Conservation (phyloP, 805 yeast species). For the Ogataea salicorniae region DNA sequence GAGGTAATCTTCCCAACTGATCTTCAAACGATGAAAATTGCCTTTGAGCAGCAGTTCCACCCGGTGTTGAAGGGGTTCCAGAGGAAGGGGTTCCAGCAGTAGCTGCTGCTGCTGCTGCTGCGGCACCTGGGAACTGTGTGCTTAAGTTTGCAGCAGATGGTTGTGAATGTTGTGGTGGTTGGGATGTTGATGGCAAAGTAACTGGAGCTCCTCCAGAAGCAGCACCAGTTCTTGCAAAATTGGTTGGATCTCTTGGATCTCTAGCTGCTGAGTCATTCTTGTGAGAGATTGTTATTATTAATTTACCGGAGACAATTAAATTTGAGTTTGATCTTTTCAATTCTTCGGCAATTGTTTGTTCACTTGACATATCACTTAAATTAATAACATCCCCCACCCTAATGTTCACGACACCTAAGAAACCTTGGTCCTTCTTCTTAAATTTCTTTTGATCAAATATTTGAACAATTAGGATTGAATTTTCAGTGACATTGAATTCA, state of each 20-base stretch:
- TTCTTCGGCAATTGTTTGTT: constrained; percentile 90
- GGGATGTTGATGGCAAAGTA: constrained; percentile 7
- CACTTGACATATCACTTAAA: constrained; percentile 41
- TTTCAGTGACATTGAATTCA: constrained; percentile 68
- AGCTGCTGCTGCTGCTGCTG: constrained; percentile 22
- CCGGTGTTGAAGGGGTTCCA: constrained; percentile 13
- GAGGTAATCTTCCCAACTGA: constrained; percentile 92
- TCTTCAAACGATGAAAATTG: constrained; percentile 94
- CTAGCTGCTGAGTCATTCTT: constrained; percentile 18
- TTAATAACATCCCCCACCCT: constrained; percentile 87
- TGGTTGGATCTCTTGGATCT: constrained; percentile 29
- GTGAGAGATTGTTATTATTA: constrained; percentile 70
- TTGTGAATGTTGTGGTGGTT: constrained; percentile 3
- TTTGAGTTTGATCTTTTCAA: constrained; percentile 88
- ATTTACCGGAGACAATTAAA: constrained; percentile 87
- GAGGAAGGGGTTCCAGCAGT: not conserved
- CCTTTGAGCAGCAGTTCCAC: constrained; percentile 32
- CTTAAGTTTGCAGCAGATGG: constrained; percentile 9
- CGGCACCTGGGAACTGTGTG: constrained; percentile 24
- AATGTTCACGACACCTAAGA: constrained; percentile 90
- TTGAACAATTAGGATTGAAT: constrained; percentile 84
- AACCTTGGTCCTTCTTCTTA: constrained; percentile 98
- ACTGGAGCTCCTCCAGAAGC: too few relatives aligned
- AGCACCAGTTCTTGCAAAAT: constrained; percentile 10
- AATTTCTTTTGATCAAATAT: constrained; percentile 96